Evolutionary conservation across 2,329 filamentous ascomycete genomes (phyloP), one percentile per base, ranked within the genome.

Genomic region (Neofusicoccum laricinum): DNA sequence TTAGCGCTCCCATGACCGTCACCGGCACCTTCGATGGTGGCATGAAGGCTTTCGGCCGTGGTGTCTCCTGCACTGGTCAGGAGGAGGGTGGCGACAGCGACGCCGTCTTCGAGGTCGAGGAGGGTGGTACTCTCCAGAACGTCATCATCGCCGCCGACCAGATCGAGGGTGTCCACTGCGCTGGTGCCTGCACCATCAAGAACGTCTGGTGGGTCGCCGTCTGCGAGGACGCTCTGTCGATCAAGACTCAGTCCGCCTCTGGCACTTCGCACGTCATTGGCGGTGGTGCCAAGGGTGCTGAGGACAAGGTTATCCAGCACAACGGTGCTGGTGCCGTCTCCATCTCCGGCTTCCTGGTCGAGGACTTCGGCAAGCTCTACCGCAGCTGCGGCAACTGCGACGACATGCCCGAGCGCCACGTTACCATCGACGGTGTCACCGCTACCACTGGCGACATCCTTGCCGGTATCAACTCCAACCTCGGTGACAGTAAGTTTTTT

Each of bases 121-220:
- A 65, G 59, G 64, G 64, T 30, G 81, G 77, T n/a, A 79, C 77
- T 30, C 71, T 83, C 43, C 77, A 75, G 66, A 82, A 82, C 68
- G 80, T 80, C 69, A 82, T 83, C 70, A 82, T 83, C 59, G 80
- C 81, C 12, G 72, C 75, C 38, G 76, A 78, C 61, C 77, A 82
- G 67, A 74, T 79, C 34, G 81, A 82, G 69, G 81, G 80, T 61
- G 78, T 85, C 36, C 82, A 85, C 74, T 85, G 82, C 72, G 71
- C 78, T 61, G 81, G 80, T 38, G 72, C 78, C 14, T 84, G 82
- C 71, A 81, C 77, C 7, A 70, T 82, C 38, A 77, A 76, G 67
- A 71, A 71, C 51, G 68, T 73, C 46, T 74, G 71, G 72, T 73
- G 70, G 71, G 65, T 62, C 1, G 70, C 73, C 65, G 70, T 73